Evolutionary conservation across 805 yeast species (phyloP), one percentile per base, ranked within the genome.

Genomic region (Cyberlindnera mycetangii): DNA sequence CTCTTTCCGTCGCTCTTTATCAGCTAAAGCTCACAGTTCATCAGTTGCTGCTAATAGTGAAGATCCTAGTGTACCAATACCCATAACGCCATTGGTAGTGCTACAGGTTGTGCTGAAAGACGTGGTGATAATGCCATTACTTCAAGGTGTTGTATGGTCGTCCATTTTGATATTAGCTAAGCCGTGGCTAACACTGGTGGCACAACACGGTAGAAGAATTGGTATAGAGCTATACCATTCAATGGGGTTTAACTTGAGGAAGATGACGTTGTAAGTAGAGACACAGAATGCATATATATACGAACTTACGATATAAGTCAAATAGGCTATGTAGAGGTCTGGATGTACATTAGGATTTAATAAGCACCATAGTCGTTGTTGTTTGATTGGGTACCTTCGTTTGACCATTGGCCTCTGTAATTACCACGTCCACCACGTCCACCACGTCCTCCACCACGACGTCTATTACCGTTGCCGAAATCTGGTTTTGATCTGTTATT

Each of bases 121-220:
- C 54, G 75, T 77, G 40, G 50, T 79, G 4, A 9, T 78, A 18
- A 69, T 78, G 73, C 83, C 84, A 4, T 62, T 79, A 21, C 17
- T 78, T 15, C 83, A 76, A 51, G 81, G 82, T 16, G 63, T 76
- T 34, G 30, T 71, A 15, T 76, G 72, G 71, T 56, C 76, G 2
- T 68, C 71, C 2, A 47, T 69, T 2, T 53, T 76, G 17, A 58
- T 77, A 1, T 45, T 64, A 9, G 47, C 66, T 17, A 56, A 61
- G 40, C 79, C 80, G 1, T 61, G 66, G 63, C 32, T 67, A 19
- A 39, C 45, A 7, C 24, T 32, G 6, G 54, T 52, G 8, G 59
- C 61, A 4, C 20, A 11, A 4, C 53, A 52, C 28, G 68, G 68
- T 3, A 54, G 62, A 31, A 45, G 41, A 10, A 40, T 55, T 27